Base-by-base conservation (phyloP, 2,329 filamentous ascomycete species). In the Paramyrothecium roridum region DNA sequence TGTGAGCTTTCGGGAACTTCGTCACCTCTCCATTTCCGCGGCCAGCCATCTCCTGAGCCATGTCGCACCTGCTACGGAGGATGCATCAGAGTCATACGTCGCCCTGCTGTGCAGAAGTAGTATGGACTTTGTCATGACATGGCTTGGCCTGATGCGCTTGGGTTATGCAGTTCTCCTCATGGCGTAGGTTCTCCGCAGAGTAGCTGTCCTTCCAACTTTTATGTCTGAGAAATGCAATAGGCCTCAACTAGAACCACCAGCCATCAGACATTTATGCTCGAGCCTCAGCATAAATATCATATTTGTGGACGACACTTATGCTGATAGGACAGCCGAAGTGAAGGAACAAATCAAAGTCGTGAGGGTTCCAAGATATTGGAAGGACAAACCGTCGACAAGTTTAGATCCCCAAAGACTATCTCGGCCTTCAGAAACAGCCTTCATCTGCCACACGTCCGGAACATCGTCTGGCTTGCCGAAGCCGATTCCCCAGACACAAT, bases 401-500 rank as follows among this genome's bases (percentile, higher is more conserved):
- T 6, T 19, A 17, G 37, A 43, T 8, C 13, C 37, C 16, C 37
- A 16, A 17, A 6, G 13, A 7, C 12, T 16, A 43, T 13, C 13
- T 13, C 8, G 12, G 46, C 16, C 46, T 6, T 13, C 46, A 48
- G 12, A 21, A 16, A 23, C 46, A 20, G 84, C 84, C 0, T 87
- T 85, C 64, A 70, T 85, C 22, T 80, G 81, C 59, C 85, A 88
- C 61, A 86, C 84, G 0, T 88, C 85, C 1, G 85, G 85, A 1
- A 88, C 86, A 2, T 86, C 84, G 0, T 82, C 80, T 1, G 85
- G 85, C 0, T 65, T 84, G 2, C 85, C 85, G 1, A 88, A 88
- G 56, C 82, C 83, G 1, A 86, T 88, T 1, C 76, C 78, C 0
- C 84, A 88, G 56, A 77, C 73, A 62, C 74, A 64, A 16, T 19